These are phyloP conservation scores for Salicornia ramosissima DNA, from an alignment of 148 eudicot genomes.

Conservation along the genomic window DNA sequence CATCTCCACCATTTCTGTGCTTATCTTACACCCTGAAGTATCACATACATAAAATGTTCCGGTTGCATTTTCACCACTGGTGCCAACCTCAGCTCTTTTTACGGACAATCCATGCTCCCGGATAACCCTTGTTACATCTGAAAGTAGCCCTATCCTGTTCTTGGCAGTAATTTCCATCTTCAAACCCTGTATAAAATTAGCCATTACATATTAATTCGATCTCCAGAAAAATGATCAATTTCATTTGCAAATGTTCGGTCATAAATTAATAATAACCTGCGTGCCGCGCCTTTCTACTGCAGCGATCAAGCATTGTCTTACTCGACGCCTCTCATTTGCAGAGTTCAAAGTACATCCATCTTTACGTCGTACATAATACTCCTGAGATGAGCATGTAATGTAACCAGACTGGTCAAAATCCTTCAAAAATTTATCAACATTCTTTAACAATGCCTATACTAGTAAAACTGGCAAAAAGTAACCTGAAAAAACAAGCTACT, in stretches of 20 bases:
- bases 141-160: conserved; percentile 56
- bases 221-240: not conserved
- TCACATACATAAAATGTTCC: conserved; percentile 71
- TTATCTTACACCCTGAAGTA: conserved; percentile 37
- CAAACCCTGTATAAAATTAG: conserved; percentile 45
- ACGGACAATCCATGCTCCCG: conserved; percentile 65
- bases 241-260: not conserved
- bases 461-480: not conserved
- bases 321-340: conserved; percentile 49
- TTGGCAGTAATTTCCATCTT: conserved; percentile 56
- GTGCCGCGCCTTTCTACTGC: conserved; percentile 75
- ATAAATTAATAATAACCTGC: conserved; percentile 33
- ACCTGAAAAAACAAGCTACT: too few species aligned
- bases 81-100: conserved; percentile 64
- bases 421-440: too few species aligned
- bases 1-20: conserved; percentile 34
- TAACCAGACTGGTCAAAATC: not conserved
- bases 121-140: conserved; percentile 65
- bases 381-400: conserved; percentile 33
- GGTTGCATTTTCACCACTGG: conserved; percentile 43
- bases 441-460: not conserved
- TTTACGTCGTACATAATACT: conserved; percentile 66
- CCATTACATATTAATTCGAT: not conserved
- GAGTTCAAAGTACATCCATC: conserved; percentile 51
- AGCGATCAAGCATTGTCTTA: conserved; percentile 59